Evolutionary conservation across 441 rosid species (phyloP), one percentile per base, ranked within the genome.

Genomic region (Iberis amara): DNA sequence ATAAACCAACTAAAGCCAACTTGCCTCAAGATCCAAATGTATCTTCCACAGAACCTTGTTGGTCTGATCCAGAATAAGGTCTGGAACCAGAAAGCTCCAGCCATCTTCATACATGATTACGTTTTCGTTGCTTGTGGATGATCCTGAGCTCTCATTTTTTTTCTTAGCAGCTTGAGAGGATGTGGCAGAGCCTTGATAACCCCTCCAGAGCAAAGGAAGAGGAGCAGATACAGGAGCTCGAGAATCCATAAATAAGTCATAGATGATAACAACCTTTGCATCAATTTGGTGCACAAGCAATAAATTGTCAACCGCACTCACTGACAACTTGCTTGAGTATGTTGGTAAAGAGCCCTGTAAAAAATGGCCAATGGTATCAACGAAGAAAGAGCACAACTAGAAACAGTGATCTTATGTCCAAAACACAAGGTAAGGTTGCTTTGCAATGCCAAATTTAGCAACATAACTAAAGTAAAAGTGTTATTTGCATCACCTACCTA

Each of bases 181-280:
- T 68, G 59, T 35, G 57, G 47, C 69, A 18, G 87, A 74, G 74
- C 86, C 74, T 42, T 76, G 80, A 33, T 77, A 66, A 65, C 91
- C 86, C 76, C 96, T 79, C 76, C 83, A 73, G 54, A 81, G 69
- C 54, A 89, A 68, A 55, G 99, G 97, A 64, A 94, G 97, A 12
- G 99, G 99, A 47, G 99, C 99, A 73, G 97, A 86, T 68, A 94
- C 73, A 12, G 99, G 97, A 62, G 95, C 96, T 70, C 82, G 90
- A 73, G 97, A 86, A 72, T 89, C 95, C 47, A 80, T 60, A 75
- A 73, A 86, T 68, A 94, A 75, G 72, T 89, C 99, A 63, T 94
- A 94, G 11, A 94, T 75, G 63, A 94, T 89, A 46, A 79, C 83
- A 58, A 94, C 99, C 69, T 89, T 94, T 53, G 97, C 90, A 57